A percentile compares a stretch with the other conserved stretches of the same genome.
These are phyloP conservation scores for Bipolaris oryzae DNA, from an alignment of 2,329 filamentous ascomycete species.

Conservation along the genomic window DNA sequence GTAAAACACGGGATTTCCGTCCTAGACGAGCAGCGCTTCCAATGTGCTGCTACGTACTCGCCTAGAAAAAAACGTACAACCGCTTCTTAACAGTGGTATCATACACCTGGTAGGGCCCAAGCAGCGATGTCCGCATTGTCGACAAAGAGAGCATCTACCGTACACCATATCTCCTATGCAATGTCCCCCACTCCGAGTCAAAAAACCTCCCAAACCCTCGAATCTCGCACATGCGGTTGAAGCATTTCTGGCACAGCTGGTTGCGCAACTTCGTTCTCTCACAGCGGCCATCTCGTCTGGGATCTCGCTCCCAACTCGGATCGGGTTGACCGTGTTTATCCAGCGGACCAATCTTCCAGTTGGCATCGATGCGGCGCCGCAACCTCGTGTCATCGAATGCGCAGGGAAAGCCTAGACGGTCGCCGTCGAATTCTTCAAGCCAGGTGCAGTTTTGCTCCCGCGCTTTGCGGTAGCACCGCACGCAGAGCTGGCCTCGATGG, in stretches of 20 bases:
- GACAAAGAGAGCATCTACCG: not conserved
- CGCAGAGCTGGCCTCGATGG: conserved; percentile 30
- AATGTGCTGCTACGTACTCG: not conserved
- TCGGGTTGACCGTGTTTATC: conserved; percentile 25
- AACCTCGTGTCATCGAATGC: conserved; percentile 27
- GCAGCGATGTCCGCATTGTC: not conserved
- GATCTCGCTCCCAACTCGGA: conserved; percentile 33
- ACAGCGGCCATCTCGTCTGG: conserved; percentile 27
- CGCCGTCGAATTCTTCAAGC: conserved; percentile 31
- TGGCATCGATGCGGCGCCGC: conserved; percentile 20
- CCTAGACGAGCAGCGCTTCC: too few relatives aligned
- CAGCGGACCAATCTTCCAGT: conserved; percentile 29
- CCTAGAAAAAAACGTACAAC: not conserved
- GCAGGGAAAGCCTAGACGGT: conserved; percentile 31
- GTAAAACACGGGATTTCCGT: too few relatives aligned
- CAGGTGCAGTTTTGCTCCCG: conserved; percentile 26
- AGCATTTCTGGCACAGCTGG: conserved; percentile 33
- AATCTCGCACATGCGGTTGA: conserved; percentile 33
- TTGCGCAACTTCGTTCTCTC: conserved; percentile 22
- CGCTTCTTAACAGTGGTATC: too few relatives aligned
- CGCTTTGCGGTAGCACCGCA: conserved; percentile 28
- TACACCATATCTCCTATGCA: conserved; percentile 17
- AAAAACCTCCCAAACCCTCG: conserved; percentile 31
- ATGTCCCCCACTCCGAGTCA: conserved; percentile 28
- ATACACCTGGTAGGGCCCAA: too few relatives aligned